phyloP scores from a whole-genome alignment of 495 filamentous ascomycete species.

The Oidiodendron maius region DNA sequence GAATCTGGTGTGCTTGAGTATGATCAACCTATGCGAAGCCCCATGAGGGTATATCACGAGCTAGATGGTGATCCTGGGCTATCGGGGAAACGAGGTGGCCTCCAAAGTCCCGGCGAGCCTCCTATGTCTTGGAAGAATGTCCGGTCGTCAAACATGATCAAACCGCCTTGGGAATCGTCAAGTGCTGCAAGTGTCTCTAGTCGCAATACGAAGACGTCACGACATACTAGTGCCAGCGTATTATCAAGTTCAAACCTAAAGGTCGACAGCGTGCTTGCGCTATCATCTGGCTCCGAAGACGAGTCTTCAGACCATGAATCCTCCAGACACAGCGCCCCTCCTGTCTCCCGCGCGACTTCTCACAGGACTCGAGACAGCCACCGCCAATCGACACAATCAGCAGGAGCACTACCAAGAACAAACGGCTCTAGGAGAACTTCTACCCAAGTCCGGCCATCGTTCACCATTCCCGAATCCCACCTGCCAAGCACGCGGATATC shows the following conservation, averaged over 20 bases:
- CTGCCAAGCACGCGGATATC: not conserved
- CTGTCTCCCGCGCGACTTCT: not conserved
- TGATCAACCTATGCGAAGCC: not conserved
- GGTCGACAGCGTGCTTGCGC: slow-evolving; percentile 21
- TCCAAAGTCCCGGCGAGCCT: not conserved
- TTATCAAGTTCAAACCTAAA: slow-evolving; percentile 20
- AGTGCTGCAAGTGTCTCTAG: slow-evolving; percentile 22
- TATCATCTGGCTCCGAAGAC: slow-evolving; percentile 22
- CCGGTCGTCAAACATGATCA: slow-evolving; percentile 8
- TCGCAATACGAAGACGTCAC: slow-evolving; percentile 20
- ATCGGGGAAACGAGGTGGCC: not conserved
- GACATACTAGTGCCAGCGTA: slow-evolving; percentile 16
- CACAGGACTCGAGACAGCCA: not conserved
- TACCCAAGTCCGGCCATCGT: slow-evolving; percentile 4
- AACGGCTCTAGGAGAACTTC: slow-evolving; percentile 1
- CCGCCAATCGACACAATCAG: slow-evolving; percentile 1
- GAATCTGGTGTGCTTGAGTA: slow-evolving; percentile 5
- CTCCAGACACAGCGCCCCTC: not conserved
- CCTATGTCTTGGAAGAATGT: slow-evolving; percentile 22
- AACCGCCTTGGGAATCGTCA: slow-evolving; percentile 11
- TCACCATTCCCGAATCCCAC: slow-evolving; percentile 14
- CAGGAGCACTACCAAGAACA: not conserved
- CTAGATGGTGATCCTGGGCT: not conserved
- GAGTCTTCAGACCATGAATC: slow-evolving; percentile 10
- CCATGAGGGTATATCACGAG: not conserved